phyloP scores from a whole-genome alignment of 2,329 filamentous ascomycete genomes.

The Cladophialophora carrionii region DNA sequence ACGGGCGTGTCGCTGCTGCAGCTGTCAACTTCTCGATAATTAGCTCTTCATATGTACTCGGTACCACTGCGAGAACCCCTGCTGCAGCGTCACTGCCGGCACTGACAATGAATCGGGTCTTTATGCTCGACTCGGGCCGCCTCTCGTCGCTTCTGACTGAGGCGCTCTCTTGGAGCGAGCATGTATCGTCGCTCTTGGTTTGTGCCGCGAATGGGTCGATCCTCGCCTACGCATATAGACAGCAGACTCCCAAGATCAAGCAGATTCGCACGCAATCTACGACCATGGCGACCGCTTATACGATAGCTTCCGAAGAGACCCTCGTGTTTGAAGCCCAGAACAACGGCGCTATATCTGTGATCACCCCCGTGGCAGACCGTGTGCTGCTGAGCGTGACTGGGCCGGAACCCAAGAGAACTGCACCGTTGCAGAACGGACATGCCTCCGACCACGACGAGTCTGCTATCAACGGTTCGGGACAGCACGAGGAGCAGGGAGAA shows the following conservation, averaged over 20 bases:
- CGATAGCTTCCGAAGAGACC: constrained; percentile 36
- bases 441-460: constrained; percentile 6
- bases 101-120: constrained; percentile 35
- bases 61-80: not conserved
- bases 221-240: constrained; percentile 37
- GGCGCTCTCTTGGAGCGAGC: constrained; percentile 37
- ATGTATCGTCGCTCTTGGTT: constrained; percentile 38
- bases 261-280: constrained; percentile 38
- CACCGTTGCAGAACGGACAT: constrained; percentile 8
- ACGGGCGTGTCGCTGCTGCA: not conserved
- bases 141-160: constrained; percentile 36
- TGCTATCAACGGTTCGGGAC: not conserved
- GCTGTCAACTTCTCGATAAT: not conserved
- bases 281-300: constrained; percentile 38
- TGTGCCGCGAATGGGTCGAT: constrained; percentile 38
- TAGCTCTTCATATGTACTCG: not conserved
- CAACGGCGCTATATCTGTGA: constrained; percentile 36
- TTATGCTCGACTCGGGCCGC: constrained; percentile 36
- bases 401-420: constrained; percentile 25
- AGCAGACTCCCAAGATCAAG: constrained; percentile 35
- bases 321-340: constrained; percentile 39
- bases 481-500: constrained; percentile 3
- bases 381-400: constrained; percentile 38
- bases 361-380: constrained; percentile 37
- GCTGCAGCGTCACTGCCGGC: not conserved